Base-by-base conservation (phyloP, 1,139 yeast genomes). In the Hansenula lynferdii region DNA sequence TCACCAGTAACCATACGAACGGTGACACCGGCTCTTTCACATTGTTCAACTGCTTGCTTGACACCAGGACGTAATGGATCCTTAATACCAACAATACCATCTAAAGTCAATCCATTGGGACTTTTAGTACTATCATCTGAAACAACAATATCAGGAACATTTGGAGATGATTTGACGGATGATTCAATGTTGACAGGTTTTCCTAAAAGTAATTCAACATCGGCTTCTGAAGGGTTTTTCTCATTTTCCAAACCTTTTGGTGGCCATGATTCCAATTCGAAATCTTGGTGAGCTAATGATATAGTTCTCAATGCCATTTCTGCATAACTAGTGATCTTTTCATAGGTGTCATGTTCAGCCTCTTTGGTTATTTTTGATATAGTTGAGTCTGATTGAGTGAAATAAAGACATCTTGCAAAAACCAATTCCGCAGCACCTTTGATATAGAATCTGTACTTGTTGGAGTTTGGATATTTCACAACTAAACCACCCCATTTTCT, bases 1-100 rank as follows among this genome's bases (percentile, higher is more conserved):
- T 92, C 98, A 61, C 98, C 98, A 19, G 98, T 92, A 37, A 92
- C 97, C 98, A 92, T 92, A 53, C 97, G 75, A 21, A 92, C 97
- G 22, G 83, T 76, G 15, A 92, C 97, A 40, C 98, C 97, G 0
- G 98, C 97, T 30, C 69, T 69, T 51, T 79, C 81, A 65, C 98
- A 92, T 56, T 82, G 83, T 26, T 71, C 69, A 17, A 92, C 96
- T 1, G 98, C 95, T 40, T 83, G 80, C 20, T 80, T 74, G n/a
- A 92, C 97, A 45, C 97, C 97, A 9, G 75, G 76, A 51, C 97
- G 80, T 47, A 92, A 70, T 1, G 98, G 98, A 65, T 92, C 98
- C 66, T 85, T 92, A 53, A 92, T 86, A 51, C 97, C 98, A 30
- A 89, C 90, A 38, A 90, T 66, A 37, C 80, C 77, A 54, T 90